Conservation (phyloP, 177 flowering plant species). For the Telopea speciosissima region DNA sequence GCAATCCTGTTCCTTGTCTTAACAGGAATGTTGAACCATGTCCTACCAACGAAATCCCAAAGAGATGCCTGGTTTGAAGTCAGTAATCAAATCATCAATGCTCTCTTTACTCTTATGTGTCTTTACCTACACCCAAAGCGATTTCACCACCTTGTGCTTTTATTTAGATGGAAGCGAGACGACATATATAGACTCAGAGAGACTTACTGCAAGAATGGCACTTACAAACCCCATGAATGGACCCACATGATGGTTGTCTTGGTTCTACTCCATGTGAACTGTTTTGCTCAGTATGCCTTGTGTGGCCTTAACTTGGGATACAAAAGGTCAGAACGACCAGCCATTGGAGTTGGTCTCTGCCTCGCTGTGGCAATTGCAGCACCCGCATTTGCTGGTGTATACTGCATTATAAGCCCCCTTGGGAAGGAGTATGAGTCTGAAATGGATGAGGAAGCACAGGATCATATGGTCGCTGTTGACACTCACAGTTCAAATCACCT, state of each 20-base stretch:
- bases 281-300: conserved; percentile 84
- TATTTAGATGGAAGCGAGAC: conserved; percentile 58
- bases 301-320: conserved; percentile 84
- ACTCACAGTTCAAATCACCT: not conserved
- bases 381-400: conserved; percentile 73
- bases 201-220: conserved; percentile 78
- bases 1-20: conserved; percentile 80
- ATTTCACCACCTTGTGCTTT: conserved; percentile 62
- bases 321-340: conserved; percentile 71
- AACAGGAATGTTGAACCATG: conserved; percentile 82
- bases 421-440: conserved; percentile 66
- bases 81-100: conserved; percentile 88
- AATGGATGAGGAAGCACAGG: conserved; percentile 57
- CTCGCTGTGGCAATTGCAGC: conserved; percentile 69
- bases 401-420: conserved; percentile 67
- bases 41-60: conserved; percentile 48
- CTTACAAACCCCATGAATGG: conserved; percentile 91
- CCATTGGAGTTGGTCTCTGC: conserved; percentile 70
- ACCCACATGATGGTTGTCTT: conserved; percentile 85
- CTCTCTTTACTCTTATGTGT: conserved; percentile 87
- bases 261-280: conserved; percentile 58
- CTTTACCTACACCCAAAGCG: conserved; percentile 85
- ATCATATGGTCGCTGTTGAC: conserved; percentile 7
- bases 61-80: conserved; percentile 84
- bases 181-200: conserved; percentile 68